Conservation (phyloP, 2,329 filamentous ascomycete species). For the Epichloe gansuensis region DNA sequence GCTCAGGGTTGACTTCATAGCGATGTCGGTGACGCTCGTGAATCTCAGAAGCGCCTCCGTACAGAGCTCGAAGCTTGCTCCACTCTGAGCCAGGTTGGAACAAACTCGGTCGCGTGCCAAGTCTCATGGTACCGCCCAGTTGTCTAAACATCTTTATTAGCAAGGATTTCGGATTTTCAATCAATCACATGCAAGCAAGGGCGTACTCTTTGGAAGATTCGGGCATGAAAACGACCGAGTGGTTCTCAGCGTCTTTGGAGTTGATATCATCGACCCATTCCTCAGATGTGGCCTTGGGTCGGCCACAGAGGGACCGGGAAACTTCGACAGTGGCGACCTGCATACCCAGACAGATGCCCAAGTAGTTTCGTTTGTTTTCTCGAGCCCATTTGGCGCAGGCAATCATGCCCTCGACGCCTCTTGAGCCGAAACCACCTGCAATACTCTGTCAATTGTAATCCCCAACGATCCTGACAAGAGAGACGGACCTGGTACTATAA, state of each 20-base stretch:
- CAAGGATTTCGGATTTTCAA: not conserved
- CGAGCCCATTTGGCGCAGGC: slow-evolving; percentile 77
- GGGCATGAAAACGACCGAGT: slow-evolving; percentile 83
- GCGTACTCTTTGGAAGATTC: slow-evolving; percentile 39
- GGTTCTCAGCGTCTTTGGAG: slow-evolving; percentile 42
- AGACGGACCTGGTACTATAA: slow-evolving; percentile 24
- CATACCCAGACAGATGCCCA: slow-evolving; percentile 87
- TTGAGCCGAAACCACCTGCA: slow-evolving; percentile 60
- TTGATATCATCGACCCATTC: slow-evolving; percentile 30
- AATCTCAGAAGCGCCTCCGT: slow-evolving; percentile 45
- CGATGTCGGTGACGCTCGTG: slow-evolving; percentile 76
- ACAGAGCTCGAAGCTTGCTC: slow-evolving; percentile 65
- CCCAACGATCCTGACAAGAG: not conserved
- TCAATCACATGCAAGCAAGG: not conserved
- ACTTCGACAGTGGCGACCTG: slow-evolving; percentile 88
- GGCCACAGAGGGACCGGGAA: slow-evolving; percentile 61
- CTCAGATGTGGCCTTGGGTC: slow-evolving; percentile 43
- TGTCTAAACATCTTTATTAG: slow-evolving; percentile 16
- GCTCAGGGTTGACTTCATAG: slow-evolving; percentile 80
- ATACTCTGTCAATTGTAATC: slow-evolving; percentile 1
- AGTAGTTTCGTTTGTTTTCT: slow-evolving; percentile 65
- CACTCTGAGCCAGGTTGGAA: slow-evolving; percentile 70
- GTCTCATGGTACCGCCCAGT: slow-evolving; percentile 77
- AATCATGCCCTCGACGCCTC: slow-evolving; percentile 87
- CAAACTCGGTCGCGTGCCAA: slow-evolving; percentile 60